Evolutionary conservation across 129 eudicot species (phyloP).

Genomic region (Flaveria robusta): DNA sequence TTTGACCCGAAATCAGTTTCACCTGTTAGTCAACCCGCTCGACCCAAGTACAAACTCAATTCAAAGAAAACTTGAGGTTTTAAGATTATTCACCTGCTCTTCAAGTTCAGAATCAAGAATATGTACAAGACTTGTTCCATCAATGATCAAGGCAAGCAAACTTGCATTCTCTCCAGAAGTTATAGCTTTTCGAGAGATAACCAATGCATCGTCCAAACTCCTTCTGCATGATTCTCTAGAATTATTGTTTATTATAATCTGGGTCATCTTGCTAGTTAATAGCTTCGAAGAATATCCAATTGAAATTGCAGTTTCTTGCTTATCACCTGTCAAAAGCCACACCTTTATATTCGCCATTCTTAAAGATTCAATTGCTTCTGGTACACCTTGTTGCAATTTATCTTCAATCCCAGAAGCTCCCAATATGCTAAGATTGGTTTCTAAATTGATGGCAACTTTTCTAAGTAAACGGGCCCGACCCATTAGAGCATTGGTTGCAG

Average conservation of each 20-base stretch:
- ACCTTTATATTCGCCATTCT: slow-evolving; percentile 82
- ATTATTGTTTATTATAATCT: slow-evolving; percentile 66
- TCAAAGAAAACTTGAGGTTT: slow-evolving; percentile 10
- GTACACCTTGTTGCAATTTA: slow-evolving; percentile 89
- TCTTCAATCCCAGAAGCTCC: slow-evolving; percentile 96
- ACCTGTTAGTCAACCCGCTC: slow-evolving; percentile 12
- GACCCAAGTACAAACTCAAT: slow-evolving; percentile 7
- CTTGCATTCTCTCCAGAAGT: slow-evolving; percentile 41
- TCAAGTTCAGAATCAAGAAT: slow-evolving; percentile 86
- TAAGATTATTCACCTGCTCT: slow-evolving; percentile 54
- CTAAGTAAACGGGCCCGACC: slow-evolving; percentile 85
- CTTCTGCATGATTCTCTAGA: slow-evolving; percentile 68
- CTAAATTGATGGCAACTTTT: slow-evolving; percentile 69
- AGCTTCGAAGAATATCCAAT: slow-evolving; percentile 93
- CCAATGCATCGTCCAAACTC: slow-evolving; percentile 65
- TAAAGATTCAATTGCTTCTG: slow-evolving; percentile 86
- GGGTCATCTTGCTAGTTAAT: slow-evolving; percentile 72
- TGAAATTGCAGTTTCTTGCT: slow-evolving; percentile 96
- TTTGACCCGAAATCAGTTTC: not conserved
- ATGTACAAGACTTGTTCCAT: slow-evolving; percentile 92
- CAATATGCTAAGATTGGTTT: slow-evolving; percentile 54
- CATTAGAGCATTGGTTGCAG: slow-evolving; percentile 78
- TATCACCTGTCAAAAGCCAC: slow-evolving; percentile 97
- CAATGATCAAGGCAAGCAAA: slow-evolving; percentile 70
- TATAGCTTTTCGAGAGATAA: slow-evolving; percentile 33